phyloP scores from a whole-genome alignment of 306 rosid species.

The Casuarina equisetifolia region DNA sequence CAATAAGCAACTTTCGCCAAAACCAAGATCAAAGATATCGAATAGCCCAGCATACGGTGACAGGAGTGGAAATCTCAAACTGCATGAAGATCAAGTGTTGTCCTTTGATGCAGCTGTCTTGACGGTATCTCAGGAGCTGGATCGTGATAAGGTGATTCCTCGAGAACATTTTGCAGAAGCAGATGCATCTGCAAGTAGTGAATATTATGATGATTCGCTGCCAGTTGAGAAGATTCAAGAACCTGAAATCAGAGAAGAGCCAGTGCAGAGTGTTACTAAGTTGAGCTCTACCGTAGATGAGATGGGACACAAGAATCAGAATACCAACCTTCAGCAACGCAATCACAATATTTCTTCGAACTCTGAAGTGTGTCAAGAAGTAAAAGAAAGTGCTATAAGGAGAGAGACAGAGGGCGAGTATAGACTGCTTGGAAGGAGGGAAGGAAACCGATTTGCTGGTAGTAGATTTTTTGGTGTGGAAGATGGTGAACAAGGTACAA shows the following conservation, averaged over 20 bases:
- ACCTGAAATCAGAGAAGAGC: slow-evolving; percentile 93
- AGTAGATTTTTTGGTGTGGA: slow-evolving; percentile 80
- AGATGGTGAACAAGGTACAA: slow-evolving; percentile 52
- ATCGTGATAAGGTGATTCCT: slow-evolving; percentile 67
- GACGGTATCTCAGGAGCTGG: slow-evolving; percentile 79
- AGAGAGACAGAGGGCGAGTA: slow-evolving; percentile 96
- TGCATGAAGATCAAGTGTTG: slow-evolving; percentile 57
- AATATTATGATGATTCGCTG: slow-evolving; percentile 27
- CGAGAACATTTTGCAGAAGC: slow-evolving; percentile 50
- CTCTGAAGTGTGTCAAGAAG: slow-evolving; percentile 47
- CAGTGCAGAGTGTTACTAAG: slow-evolving; percentile 83
- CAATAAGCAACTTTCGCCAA: slow-evolving; percentile 60
- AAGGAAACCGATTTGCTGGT: slow-evolving; percentile 61
- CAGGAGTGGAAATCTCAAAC: slow-evolving; percentile 43
- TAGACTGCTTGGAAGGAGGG: slow-evolving; percentile 85
- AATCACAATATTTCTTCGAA: slow-evolving; percentile 52
- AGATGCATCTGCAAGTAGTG: slow-evolving; percentile 39
- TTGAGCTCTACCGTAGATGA: slow-evolving; percentile 95
- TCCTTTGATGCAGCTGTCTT: slow-evolving; percentile 89
- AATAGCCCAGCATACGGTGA: slow-evolving; percentile 80
- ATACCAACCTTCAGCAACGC: slow-evolving; percentile 53
- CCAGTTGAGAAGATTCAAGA: slow-evolving; percentile 55
- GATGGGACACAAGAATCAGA: slow-evolving; percentile 86
- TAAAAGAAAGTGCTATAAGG: slow-evolving; percentile 89
- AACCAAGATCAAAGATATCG: slow-evolving; percentile 61